Conservation (phyloP, 1,139 yeast species). For the Diutina mesorugosa region DNA sequence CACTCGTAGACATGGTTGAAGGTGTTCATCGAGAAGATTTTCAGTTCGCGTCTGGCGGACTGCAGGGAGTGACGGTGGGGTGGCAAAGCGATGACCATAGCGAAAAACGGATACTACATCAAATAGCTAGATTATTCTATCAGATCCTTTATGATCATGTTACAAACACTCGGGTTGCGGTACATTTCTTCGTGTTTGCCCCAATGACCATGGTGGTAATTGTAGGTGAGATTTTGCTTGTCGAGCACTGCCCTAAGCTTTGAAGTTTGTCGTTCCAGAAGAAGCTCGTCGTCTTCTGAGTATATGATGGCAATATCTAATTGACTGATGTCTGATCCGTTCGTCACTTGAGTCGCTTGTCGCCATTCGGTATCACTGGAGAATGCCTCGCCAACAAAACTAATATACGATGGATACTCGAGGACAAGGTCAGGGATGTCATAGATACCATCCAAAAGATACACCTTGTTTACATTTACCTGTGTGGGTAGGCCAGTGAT, state of each 20-base stretch:
- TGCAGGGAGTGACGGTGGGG: not conserved
- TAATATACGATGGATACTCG: conserved; percentile 31
- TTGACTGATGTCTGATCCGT: not conserved
- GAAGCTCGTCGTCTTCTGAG: conserved; percentile 22
- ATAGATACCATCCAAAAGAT: conserved; percentile 40
- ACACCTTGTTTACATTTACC: conserved; percentile 4
- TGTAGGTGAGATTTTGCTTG: conserved; percentile 3
- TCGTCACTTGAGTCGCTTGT: conserved; percentile 16
- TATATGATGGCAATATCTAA: conserved; percentile 12
- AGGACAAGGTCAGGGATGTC: conserved; percentile 22
- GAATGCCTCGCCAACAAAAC: conserved; percentile 34
- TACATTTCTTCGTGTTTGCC: conserved; percentile 26
- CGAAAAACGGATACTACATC: not conserved
- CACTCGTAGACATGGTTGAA: conserved; percentile 6
- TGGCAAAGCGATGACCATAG: not conserved
- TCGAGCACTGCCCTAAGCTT: conserved; percentile 10
- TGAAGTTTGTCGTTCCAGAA: conserved; percentile 15
- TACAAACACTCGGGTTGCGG: conserved; percentile 8
- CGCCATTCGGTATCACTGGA: conserved; percentile 9
- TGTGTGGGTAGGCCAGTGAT: not conserved
- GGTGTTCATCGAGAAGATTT: conserved; percentile 1
- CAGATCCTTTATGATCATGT: not conserved
- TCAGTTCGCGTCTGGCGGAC: not conserved
- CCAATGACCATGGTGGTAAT: conserved; percentile 11
- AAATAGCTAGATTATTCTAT: not conserved